Base-by-base conservation (phyloP, 164 flowering plant genomes). In the Annona squamosa region DNA sequence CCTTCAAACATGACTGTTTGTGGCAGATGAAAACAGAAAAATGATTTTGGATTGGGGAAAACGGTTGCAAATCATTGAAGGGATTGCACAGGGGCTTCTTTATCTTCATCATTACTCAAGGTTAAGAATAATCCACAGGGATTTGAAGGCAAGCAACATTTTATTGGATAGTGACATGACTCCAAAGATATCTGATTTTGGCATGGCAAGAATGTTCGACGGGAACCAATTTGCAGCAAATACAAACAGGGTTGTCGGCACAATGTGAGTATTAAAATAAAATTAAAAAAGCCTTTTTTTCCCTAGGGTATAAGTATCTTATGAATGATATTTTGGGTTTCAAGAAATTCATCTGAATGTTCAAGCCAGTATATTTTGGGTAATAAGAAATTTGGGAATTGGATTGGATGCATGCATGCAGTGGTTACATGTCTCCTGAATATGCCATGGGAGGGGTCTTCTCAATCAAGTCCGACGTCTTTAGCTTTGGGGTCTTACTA, bases 161-260 rank as follows among this genome's bases (percentile, higher is more conserved):
- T 37, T 85, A 12, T 73, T 87, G 6, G 88, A 85, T 57, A 56
- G 5, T 3, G 71, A 79, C 0, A 79, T 86, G 86, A 79, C 57
- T 26, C 87, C 89, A 0, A 87, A 82, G 57, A 87, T 87, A 46
- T 78, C 87, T 13, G 86, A 87, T 68, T 87, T 87, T 75, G 87
- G 90, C 17, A 46, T 83, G 76, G 85, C 85, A 56, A 74, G 79
- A 63, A 74, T 76, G 5, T 75, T 79, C 63, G 71, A 71, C 19
- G 76, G 73, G 19, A 71, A 79, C 4, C 76, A 79, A 18, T 48
- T 13, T 64, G 37, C 65, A 5, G 79, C 78, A 6, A 77, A 72
- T 72, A 82, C 82, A 2, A 75, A 42, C 5, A 80, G 80, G 68
- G 70, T 80, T 5, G 75, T 74, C 3, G 86, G 85, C 61, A 78